Evolutionary conservation across 2,329 filamentous ascomycete genomes (phyloP).

Genomic region (Colletotrichum sansevieriae): DNA sequence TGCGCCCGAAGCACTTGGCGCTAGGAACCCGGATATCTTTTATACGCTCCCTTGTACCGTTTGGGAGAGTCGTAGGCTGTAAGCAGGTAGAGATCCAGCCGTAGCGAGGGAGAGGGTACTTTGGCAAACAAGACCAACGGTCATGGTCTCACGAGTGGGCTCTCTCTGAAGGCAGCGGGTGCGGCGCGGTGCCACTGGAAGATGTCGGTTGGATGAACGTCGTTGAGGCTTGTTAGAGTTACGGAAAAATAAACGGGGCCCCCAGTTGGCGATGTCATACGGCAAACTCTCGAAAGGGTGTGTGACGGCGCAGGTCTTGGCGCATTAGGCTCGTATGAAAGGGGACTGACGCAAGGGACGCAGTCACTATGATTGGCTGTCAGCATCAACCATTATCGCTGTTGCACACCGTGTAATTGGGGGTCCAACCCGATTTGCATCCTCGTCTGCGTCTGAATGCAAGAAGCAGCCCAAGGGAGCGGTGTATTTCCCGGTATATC

Average conservation of each 20-base stretch:
- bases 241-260: background rate
- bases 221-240: constrained; percentile 13
- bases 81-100: background rate
- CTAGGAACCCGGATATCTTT: constrained; percentile 2
- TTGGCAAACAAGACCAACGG: background rate
- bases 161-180: constrained; percentile 8
- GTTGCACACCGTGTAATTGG: constrained; percentile 8
- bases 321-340: constrained; percentile 33
- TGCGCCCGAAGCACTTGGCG: constrained; percentile 32
- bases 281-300: constrained; percentile 12
- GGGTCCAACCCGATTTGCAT: constrained; percentile 5
- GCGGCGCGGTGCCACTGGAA: constrained; percentile 16
- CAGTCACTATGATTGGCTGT: constrained; percentile 27
- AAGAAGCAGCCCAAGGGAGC: constrained; percentile 5
- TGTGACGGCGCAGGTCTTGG: constrained; percentile 24
- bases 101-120: background rate
- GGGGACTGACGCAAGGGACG: constrained; percentile 36
- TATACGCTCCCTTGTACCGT: constrained; percentile 14
- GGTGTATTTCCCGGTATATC: constrained; percentile 5
- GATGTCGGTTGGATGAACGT: constrained; percentile 4
- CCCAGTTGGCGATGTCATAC: constrained; percentile 15
- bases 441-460: constrained; percentile 2
- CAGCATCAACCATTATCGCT: constrained; percentile 14
- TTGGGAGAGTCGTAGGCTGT: background rate
- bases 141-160: background rate